Evolutionary conservation across 2,329 filamentous ascomycete genomes (phyloP), one percentile per base, ranked within the genome.

Genomic region (Macrophomina tecta): DNA sequence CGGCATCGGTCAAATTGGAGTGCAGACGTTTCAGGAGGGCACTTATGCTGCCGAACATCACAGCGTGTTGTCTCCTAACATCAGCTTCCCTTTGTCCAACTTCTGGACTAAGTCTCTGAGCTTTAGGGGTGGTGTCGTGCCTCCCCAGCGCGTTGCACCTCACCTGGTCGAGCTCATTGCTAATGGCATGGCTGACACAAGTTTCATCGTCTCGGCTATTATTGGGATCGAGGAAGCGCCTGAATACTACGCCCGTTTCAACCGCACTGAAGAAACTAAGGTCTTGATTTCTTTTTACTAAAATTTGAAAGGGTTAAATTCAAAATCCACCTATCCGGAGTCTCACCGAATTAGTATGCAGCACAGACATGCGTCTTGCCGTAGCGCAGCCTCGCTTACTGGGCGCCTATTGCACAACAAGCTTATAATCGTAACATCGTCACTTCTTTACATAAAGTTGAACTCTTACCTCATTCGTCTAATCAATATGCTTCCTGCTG

Each of bases 161-260:
- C 40, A 68, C 40, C 40, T 72, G n/a, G 63, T 69, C 12, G 28
- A 65, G 32, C 51, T 73, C 11, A 68, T 74, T 18, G 60, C 45
- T n/a, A 66, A 32, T 42, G 72, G 72, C 2, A 53, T 62, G 36
- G 72, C 69, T 1, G 53, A 66, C 6, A 70, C 71, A 8, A 60
- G 68, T 5, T 70, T 67, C 40, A 67, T 73, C 32, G 67, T 70
- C 14, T 69, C 45, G 30, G 67, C 32, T 28, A 49, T 53, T 2
- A 70, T 73, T 18, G 66, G 64, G 34, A 70, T 73, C 30, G 70
- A 73, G 42, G 67, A 73, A 32, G 71, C 68, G 28, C 69, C 70
- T 2, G 69, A 72, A 64, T 68, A 61, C 14, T 74, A 72, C 53
- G 18, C n/a, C 36, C 11, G 69, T 8, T 72, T 72, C 32, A 55